Percentiles rank a stretch among this genome's conserved stretches.
phyloP scores from a whole-genome alignment of 495 filamentous ascomycete species.

The Parathielavia appendiculata region DNA sequence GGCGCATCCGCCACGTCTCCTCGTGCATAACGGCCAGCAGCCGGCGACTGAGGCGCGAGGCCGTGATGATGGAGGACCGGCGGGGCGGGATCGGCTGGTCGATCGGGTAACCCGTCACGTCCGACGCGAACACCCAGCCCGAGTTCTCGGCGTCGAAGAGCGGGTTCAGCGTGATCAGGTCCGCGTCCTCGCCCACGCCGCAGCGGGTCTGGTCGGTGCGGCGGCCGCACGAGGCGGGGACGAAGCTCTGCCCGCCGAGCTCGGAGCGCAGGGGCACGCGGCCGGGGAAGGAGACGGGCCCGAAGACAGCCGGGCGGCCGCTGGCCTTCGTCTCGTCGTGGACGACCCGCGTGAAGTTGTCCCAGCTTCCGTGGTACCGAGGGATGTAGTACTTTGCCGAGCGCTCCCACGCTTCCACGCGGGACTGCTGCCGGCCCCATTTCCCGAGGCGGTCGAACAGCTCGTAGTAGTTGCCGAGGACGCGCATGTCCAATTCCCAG shows the following conservation, averaged over 20 bases:
- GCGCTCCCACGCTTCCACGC: conserved; percentile 85
- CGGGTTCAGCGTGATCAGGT: conserved; percentile 92
- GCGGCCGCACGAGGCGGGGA: conserved; percentile 45
- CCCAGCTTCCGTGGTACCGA: conserved; percentile 76
- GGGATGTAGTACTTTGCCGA: conserved; percentile 89
- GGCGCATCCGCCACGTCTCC: conserved; percentile 70
- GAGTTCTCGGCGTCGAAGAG: conserved; percentile 84
- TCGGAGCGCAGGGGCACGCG: conserved; percentile 55
- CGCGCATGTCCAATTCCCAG: conserved; percentile 95
- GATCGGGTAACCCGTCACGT: conserved; percentile 80
- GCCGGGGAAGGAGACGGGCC: conserved; percentile 61
- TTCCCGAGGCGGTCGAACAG: conserved; percentile 67
- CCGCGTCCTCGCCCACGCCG: conserved; percentile 87
- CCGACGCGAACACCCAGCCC: conserved; percentile 78
- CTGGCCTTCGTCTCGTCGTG: conserved; percentile 46
- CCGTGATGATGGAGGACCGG: conserved; percentile 78
- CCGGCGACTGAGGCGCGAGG: conserved; percentile 71
- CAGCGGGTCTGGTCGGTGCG: conserved; percentile 42
- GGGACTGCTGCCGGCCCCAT: conserved; percentile 76
- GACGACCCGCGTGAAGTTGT: conserved; percentile 63
- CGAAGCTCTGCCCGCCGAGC: conserved; percentile 54
- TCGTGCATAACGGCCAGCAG: conserved; percentile 83
- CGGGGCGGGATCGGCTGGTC: conserved; percentile 63
- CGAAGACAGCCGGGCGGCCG: conserved; percentile 67
- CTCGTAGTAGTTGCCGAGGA: conserved; percentile 91